Evolutionary conservation across 140 eudicot species (phyloP).

Genomic region (Flaveria floridana): DNA sequence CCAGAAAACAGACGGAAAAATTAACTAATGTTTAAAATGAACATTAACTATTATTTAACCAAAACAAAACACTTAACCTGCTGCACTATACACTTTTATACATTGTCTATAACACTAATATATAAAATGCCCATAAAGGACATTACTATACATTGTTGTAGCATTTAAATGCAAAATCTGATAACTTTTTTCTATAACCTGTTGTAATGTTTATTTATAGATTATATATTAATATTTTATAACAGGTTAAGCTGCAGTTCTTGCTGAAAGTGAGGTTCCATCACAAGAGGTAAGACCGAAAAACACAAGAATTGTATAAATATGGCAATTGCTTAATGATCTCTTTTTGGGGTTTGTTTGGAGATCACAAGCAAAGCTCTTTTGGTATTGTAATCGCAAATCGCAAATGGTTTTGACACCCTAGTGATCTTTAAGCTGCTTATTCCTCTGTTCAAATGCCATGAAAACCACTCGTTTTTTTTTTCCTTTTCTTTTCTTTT

Average conservation of each 20-base stretch:
- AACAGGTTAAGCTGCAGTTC: conserved; percentile 96
- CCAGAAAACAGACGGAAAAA: too few relatives aligned
- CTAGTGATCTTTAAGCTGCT: neutral
- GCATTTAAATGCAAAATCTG: neutral
- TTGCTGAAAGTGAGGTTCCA: conserved; percentile 87
- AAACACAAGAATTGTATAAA: conserved; percentile 27
- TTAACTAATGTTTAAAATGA: too few relatives aligned
- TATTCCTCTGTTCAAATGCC: neutral
- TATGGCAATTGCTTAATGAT: conserved; percentile 36
- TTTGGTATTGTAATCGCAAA: conserved; percentile 27
- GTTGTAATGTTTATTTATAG: neutral
- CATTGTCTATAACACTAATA: neutral
- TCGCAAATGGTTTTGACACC: conserved; percentile 12
- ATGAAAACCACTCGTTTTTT: neutral
- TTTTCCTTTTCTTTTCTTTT: too few relatives aligned
- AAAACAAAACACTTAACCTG: too few relatives aligned
- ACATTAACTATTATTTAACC: too few relatives aligned
- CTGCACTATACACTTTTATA: neutral
- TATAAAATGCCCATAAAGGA: neutral
- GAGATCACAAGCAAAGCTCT: conserved; percentile 41
- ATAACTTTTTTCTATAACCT: too few relatives aligned
- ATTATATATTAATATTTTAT: neutral
- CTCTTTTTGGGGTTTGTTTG: conserved; percentile 57
- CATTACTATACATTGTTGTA: neutral
- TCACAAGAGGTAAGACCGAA: conserved; percentile 58